Base-by-base conservation (phyloP, 139 green algal genomes). In the Closterium sp. region DNA sequence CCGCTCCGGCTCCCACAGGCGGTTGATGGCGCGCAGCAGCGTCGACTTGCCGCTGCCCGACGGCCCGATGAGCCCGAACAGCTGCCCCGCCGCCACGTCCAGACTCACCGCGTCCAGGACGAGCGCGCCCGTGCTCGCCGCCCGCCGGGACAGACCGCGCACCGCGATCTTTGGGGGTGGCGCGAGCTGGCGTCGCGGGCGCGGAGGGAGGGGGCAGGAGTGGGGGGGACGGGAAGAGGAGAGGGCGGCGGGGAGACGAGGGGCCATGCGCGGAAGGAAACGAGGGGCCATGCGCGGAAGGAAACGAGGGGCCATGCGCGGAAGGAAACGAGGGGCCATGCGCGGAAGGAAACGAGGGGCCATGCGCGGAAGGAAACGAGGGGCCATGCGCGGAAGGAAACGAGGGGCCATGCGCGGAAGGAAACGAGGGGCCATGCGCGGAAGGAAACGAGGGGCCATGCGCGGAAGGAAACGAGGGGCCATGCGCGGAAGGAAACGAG, bases 11-110 rank as follows among this genome's bases (percentile, higher is more conserved):
- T 94, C 88, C 91, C 91, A 94, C 81, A 94, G 64, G 28, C 91
- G 36, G 34, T 94, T 94, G 23, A 94, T 31, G 33, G 91, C 91
- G 28, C 91, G 88, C 34, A 94, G 91, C 33, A 94, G 25, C 55
- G 91, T 94, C 6, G 87, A 90, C 91, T 94, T 94, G 23, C 91
- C 91, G 66, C 91, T 94, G 81, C 91, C 86, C 25, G 31, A 81
- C 19, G 89, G 89, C 12, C 89, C 89, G 34, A 92, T 85, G 12
- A 92, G 83, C 83, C 38, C 89, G 85, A 92, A 76, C 23, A 92
- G 32, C 43, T 92, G 16, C 30, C 89, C 89, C 12, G 25, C 16
- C 35, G 31, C 19, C n/a, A 92, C 89, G n/a, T 89, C 81, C 23
- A 92, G 66, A 8, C 19, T 30, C n/a, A 92, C 43, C 0, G 16